Conservation (phyloP, 441 rosid species). For the Kokia cookei region DNA sequence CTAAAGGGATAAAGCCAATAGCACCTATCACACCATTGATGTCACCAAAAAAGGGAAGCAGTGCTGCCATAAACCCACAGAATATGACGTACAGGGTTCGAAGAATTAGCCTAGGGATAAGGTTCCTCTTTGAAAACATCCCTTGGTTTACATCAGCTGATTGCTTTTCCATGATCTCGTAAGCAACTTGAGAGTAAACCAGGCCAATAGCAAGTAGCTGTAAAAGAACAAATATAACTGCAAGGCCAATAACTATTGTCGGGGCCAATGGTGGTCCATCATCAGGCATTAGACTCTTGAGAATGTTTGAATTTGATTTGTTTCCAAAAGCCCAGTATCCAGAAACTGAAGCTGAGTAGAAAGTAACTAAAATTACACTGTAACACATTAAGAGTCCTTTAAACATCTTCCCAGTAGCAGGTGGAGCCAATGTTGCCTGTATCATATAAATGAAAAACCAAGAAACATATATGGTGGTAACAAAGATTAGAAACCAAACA, state of each 20-base stretch:
- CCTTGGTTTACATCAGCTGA: slow-evolving; percentile 82
- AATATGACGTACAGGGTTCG: slow-evolving; percentile 62
- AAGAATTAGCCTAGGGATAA: slow-evolving; percentile 69
- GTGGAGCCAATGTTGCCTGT: slow-evolving; percentile 95
- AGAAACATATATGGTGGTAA: not conserved
- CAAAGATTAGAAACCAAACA: not conserved
- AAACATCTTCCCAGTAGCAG: slow-evolving; percentile 95
- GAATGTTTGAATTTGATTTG: slow-evolving; percentile 68
- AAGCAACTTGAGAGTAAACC: slow-evolving; percentile 93
- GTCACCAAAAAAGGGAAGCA: slow-evolving; percentile 94
- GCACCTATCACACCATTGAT: slow-evolving; percentile 84
- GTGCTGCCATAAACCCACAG: slow-evolving; percentile 89
- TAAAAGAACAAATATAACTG: slow-evolving; percentile 64
- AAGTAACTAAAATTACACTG: slow-evolving; percentile 60
- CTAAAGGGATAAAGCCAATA: slow-evolving; percentile 86
- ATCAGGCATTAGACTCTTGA: slow-evolving; percentile 80
- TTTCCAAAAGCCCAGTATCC: slow-evolving; percentile 85
- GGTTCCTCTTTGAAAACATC: slow-evolving; percentile 69
- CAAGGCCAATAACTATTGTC: slow-evolving; percentile 64
- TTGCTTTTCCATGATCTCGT: slow-evolving; percentile 79
- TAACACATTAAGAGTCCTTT: slow-evolving; percentile 87
- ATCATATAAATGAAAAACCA: not conserved
- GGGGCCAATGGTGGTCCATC: slow-evolving; percentile 76
- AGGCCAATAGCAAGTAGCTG: slow-evolving; percentile 91
- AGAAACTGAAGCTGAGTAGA: slow-evolving; percentile 71